Base-by-base conservation (phyloP, 179 eudicot genomes). In the Silene vulgaris region DNA sequence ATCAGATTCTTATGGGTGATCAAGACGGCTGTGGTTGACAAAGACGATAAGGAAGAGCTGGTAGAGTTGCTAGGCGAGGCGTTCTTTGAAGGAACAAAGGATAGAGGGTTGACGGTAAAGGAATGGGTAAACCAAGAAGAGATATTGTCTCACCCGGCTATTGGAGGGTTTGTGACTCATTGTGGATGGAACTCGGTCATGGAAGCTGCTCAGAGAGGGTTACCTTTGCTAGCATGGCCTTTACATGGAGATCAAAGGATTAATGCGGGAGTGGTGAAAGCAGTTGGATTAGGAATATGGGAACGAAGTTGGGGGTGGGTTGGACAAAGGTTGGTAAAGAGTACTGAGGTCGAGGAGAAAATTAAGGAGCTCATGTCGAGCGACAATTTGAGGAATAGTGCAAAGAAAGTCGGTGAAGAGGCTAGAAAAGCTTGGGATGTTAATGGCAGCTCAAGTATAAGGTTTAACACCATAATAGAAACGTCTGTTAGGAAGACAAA, bases 161-260 rank as follows among this genome's bases (percentile, higher is more conserved):
- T 83, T 0, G 90, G 92, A 54, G 94, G 90, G 12, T 91, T 91
- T 14, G 70, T 91, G 52, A 91, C 81, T 56, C 97, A 91, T 26
- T 88, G 92, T 14, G 93, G 87, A 16, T 91, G 97, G 94, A 86
- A 91, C 76, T 88, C 93, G 5, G 87, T 88, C 69, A 81, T 78
- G 77, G 97, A 91, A 69, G 87, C 92, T 0, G 84, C 90, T 50
- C 52, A 29, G 0, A 30, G 66, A 1, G 92, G 90, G 61, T 73
- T 88, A n/a, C 90, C 90, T 1, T 19, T 88, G 28, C 61, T 89
- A 56, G 92, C 89, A 0, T 88, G 92, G 96, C 92, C 92, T 0
- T 59, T 40, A 26, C 87, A 81, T 3, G 92, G 89, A 1, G 96
- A 89, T 26, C 92, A 90, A 61, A 86, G 74, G 84, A 76, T 86